Evolutionary conservation across 805 yeast genomes (phyloP).

Genomic region (Pichia nakasei): DNA sequence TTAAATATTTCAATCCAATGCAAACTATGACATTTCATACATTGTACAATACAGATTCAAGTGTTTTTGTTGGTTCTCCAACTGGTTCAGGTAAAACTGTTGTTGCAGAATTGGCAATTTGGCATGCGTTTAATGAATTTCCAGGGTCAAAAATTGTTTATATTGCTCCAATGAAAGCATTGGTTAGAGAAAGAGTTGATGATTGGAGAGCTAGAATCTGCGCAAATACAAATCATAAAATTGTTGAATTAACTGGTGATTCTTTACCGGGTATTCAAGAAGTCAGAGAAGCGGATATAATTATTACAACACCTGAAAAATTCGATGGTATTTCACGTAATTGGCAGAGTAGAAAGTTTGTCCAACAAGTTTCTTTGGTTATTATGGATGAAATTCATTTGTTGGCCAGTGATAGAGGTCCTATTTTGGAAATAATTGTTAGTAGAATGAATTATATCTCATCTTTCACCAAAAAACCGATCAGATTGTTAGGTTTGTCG

Average conservation of each 20-base stretch:
- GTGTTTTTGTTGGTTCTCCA: slow-evolving; percentile 92
- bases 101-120: slow-evolving; percentile 92
- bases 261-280: slow-evolving; percentile 64
- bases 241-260: slow-evolving; percentile 80
- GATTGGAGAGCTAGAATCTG: slow-evolving; percentile 61
- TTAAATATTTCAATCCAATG: slow-evolving; percentile 93
- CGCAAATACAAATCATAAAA: slow-evolving; percentile 35
- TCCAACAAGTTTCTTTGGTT: slow-evolving; percentile 63
- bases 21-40: slow-evolving; percentile 96
- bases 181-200: slow-evolving; percentile 74
- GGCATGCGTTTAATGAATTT: slow-evolving; percentile 84
- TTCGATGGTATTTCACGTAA: slow-evolving; percentile 83
- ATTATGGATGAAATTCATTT: slow-evolving; percentile 84
- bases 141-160: slow-evolving; percentile 78
- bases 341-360: slow-evolving; percentile 74
- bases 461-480: slow-evolving; percentile 48
- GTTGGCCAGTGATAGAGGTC: slow-evolving; percentile 80
- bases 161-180: slow-evolving; percentile 85
- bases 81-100: slow-evolving; percentile 98
- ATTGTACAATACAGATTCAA: slow-evolving; percentile 66
- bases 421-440: slow-evolving; percentile 83
- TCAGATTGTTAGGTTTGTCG: slow-evolving; percentile 67
- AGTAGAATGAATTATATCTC: slow-evolving; percentile 73
- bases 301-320: slow-evolving; percentile 79
- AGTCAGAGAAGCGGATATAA: slow-evolving; percentile 61